A percentile compares a stretch with the other conserved stretches of the same genome.
Conservation (phyloP, 2,329 filamentous ascomycete genomes). For the Pseudonectria foliicola region DNA sequence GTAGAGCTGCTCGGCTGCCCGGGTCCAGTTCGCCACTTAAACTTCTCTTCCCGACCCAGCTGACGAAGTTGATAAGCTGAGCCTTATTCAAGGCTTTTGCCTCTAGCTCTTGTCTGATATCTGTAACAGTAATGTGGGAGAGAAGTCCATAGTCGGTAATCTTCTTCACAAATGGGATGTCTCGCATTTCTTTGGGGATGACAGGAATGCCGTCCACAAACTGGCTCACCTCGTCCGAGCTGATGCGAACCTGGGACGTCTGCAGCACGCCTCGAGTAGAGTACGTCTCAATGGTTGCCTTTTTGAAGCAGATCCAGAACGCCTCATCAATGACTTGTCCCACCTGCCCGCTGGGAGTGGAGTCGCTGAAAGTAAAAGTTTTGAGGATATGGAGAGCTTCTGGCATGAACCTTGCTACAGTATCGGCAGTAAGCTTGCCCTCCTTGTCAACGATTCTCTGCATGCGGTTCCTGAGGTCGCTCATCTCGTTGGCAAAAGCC, state of each 20-base stretch:
- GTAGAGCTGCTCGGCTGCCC: conserved; percentile 58
- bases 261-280: conserved; percentile 81
- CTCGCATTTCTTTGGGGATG: conserved; percentile 67
- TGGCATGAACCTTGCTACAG: conserved; percentile 62
- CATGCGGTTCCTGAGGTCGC: conserved; percentile 58
- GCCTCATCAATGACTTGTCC: conserved; percentile 86
- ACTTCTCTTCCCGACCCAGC: conserved; percentile 72
- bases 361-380: conserved; percentile 83
- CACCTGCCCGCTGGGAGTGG: conserved; percentile 78
- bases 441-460: conserved; percentile 37
- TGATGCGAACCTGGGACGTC: conserved; percentile 76
- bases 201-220: conserved; percentile 89
- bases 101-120: conserved; percentile 78
- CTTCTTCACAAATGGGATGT: conserved; percentile 69
- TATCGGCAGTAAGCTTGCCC: conserved; percentile 51
- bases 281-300: conserved; percentile 76
- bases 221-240: conserved; percentile 52
- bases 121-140: conserved; percentile 77
- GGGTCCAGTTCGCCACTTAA: conserved; percentile 65
- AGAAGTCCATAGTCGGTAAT: conserved; percentile 79
- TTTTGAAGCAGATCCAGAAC: conserved; percentile 88
- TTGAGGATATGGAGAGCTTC: conserved; percentile 77
- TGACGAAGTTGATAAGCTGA: conserved; percentile 76
- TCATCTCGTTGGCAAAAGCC: conserved; percentile 84
- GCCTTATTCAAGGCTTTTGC: conserved; percentile 70